Conservation (phyloP, 176 grass and related monocot genomes). For the Elaeis guineensis region DNA sequence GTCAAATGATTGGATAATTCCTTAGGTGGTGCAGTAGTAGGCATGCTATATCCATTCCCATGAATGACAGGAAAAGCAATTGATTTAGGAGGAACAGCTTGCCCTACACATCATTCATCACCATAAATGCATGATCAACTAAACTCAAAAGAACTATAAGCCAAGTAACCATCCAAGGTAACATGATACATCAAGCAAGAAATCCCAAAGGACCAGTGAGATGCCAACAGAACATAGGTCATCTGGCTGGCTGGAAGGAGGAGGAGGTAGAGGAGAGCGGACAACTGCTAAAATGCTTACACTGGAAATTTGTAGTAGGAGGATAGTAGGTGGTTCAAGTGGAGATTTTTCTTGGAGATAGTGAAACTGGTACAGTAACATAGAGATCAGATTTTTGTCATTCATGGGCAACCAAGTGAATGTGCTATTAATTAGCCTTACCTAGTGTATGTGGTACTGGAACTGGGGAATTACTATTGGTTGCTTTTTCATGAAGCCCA, state of each 20-base stretch:
- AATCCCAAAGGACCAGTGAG: conserved; percentile 4
- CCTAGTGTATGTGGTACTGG: not conserved
- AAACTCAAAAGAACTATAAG: too few relatives aligned
- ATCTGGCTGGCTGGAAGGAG: conserved; percentile 9
- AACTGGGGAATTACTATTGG: not conserved
- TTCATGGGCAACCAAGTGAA: not conserved
- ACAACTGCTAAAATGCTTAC: conserved; percentile 19
- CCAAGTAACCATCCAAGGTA: too few relatives aligned
- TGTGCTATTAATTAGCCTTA: not conserved
- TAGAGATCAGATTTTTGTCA: not conserved
- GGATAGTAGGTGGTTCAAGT: conserved; percentile 11
- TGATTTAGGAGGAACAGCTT: conserved; percentile 13
- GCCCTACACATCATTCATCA: not conserved
- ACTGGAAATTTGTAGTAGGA: conserved; percentile 17
- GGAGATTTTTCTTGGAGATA: conserved; percentile 18
- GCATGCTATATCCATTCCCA: conserved; percentile 18
- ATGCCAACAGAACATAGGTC: conserved; percentile 20
- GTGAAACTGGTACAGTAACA: conserved; percentile 16
- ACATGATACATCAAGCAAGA: too few relatives aligned
- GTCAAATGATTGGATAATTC: not conserved
- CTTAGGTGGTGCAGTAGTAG: conserved; percentile 21
- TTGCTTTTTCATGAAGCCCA: conserved; percentile 1
- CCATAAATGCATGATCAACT: not conserved
- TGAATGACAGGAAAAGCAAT: conserved; percentile 6
- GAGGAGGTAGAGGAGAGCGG: conserved; percentile 16